These are phyloP conservation scores for Mucor racemosus DNA, from an alignment of 371 early-diverging fungal genomes.

Conservation along the genomic window DNA sequence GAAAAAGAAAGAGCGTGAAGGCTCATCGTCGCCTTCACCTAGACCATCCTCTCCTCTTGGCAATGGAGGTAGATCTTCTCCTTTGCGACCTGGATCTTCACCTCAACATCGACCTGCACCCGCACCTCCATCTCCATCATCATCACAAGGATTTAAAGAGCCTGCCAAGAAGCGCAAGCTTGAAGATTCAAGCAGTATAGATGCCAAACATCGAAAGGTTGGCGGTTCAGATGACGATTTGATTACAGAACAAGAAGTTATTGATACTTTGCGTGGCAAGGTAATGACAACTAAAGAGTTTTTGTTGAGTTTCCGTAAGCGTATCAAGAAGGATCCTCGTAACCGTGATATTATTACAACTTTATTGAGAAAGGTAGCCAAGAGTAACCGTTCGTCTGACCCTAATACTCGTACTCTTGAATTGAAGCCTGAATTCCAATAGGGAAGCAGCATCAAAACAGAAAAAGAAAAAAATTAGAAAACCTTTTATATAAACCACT, in stretches of 20 bases:
- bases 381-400: slow-evolving; percentile 47
- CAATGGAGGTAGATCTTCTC: slow-evolving; percentile 8
- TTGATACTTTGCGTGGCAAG: slow-evolving; percentile 59
- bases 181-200: slow-evolving; percentile 24
- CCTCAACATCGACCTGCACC: slow-evolving; percentile 12
- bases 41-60: slow-evolving; percentile 12
- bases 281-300: slow-evolving; percentile 72
- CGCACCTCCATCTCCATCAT: slow-evolving; percentile 15
- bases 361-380: slow-evolving; percentile 70
- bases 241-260: slow-evolving; percentile 74
- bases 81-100: slow-evolving; percentile 6
- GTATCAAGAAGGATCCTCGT: slow-evolving; percentile 67
- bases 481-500: background rate
- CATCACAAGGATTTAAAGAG: slow-evolving; percentile 11
- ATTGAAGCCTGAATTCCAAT: slow-evolving; percentile 49
- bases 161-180: slow-evolving; percentile 40
- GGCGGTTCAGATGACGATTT: slow-evolving; percentile 38
- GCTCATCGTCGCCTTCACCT: slow-evolving; percentile 13
- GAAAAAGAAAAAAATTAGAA: background rate
- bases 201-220: slow-evolving; percentile 12
- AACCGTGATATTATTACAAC: slow-evolving; percentile 66
- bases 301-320: slow-evolving; percentile 65
- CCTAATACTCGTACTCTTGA: slow-evolving; percentile 50
- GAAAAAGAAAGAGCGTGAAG: slow-evolving; percentile 23
- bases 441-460: background rate